These are phyloP conservation scores for Kazachstania sp. DNA, from an alignment of 1,139 yeast species.

Conservation along the genomic window DNA sequence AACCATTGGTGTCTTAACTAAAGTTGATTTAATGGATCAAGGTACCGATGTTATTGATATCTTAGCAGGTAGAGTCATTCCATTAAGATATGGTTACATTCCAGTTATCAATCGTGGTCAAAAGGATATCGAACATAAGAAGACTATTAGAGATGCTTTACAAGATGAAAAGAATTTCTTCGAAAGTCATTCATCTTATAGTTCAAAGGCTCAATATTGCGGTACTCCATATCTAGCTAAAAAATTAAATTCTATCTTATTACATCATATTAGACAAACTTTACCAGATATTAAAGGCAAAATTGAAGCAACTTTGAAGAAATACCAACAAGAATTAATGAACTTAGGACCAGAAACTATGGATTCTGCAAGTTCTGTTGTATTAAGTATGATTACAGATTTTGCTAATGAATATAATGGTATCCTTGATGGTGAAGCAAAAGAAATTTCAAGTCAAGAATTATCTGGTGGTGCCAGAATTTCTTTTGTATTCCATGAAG, in stretches of 20 bases:
- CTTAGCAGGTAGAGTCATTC: slow-evolving; percentile 91
- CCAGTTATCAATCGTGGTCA: slow-evolving; percentile 98
- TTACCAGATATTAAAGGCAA: slow-evolving; percentile 89
- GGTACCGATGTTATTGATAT: slow-evolving; percentile 99
- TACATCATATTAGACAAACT: slow-evolving; percentile 90
- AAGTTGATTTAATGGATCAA: slow-evolving; percentile 94
- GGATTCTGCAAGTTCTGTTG: slow-evolving; percentile 84
- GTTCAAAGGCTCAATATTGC: slow-evolving; percentile 81
- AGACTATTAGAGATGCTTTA: slow-evolving; percentile 84
- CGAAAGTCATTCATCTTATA: slow-evolving; percentile 65
- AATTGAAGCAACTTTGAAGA: slow-evolving; percentile 74
- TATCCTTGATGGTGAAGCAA: slow-evolving; percentile 87
- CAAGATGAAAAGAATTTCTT: slow-evolving; percentile 72
- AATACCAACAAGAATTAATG: slow-evolving; percentile 71
- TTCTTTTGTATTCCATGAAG: slow-evolving; percentile 94
- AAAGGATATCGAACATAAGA: slow-evolving; percentile 80
- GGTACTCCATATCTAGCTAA: slow-evolving; percentile 97
- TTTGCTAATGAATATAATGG: slow-evolving; percentile 89
- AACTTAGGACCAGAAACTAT: slow-evolving; percentile 78
- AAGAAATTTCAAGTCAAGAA: slow-evolving; percentile 77
- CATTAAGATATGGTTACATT: slow-evolving; percentile 89
- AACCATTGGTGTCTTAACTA: slow-evolving; percentile 94
- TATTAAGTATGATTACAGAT: slow-evolving; percentile 83
- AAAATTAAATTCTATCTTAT: slow-evolving; percentile 77
- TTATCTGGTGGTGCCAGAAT: slow-evolving; percentile 97